Base-by-base conservation (phyloP, 2,329 filamentous ascomycete genomes). In the Cadophora gregata region DNA sequence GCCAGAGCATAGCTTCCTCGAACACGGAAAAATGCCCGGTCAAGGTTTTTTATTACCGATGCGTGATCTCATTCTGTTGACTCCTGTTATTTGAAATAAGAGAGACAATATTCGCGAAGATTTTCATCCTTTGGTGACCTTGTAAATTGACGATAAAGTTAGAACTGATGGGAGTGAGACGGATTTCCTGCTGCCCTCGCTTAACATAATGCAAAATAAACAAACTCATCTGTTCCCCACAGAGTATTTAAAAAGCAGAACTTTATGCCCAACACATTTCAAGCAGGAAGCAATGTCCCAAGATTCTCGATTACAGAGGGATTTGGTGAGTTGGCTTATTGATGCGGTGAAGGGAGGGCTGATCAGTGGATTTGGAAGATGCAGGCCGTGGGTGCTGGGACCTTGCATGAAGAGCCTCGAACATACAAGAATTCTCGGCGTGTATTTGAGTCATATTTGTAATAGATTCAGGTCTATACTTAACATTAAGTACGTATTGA, bases 321-420 rank as follows among this genome's bases (percentile, higher is more conserved):
- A 33, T 19, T 16, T 59, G 31, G 27, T 33, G 21, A 59, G 55
- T 8, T 59, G 55, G 55, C 55, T 59, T 38, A 33, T 59, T 59
- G 55, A 59, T 25, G 31, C 55, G 21, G 9, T 38, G 4, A 33
- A 59, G 55, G 36, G 36, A 14, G 33, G 31, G 31, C 29, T 16
- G 29, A 45, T 14, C 5, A 59, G 29, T 59, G 56, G 56, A 59
- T 59, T 59, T 10, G 56, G 56, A 38, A 45, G 21, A 59, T 59
- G 56, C 56, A 33, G 25, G 56, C 56, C 29, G 33, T 59, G 21
- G 21, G n/a, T 59, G 56, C 55, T 25, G 55, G 55, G 21, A 25
- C 21, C 1, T 9, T 48, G 47, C 36, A 38, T 38, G 12, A 38
- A 38, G 16, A 14, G 36, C 12, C 36, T 12, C 12, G 5, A 16